These are phyloP conservation scores for Suhomyces sp. DNA, from an alignment of 805 yeast species.

Conservation along the genomic window DNA sequence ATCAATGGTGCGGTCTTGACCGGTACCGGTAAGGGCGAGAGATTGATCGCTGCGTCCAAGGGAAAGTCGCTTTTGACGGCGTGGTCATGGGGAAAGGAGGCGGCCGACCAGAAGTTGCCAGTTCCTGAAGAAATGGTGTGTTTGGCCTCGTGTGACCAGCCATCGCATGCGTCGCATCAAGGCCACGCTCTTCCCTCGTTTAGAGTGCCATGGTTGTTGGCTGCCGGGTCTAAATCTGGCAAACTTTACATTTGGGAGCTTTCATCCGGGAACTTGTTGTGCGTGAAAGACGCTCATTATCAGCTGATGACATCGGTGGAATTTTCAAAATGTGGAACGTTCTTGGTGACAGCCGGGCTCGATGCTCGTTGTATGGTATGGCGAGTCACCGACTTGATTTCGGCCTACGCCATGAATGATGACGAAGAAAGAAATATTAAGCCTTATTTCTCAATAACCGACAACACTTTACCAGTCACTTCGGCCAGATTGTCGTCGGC, in stretches of 20 bases:
- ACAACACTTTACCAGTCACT: conserved; percentile 56
- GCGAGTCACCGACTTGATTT: conserved; percentile 61
- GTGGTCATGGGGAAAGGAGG: conserved; percentile 67
- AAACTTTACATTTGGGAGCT: conserved; percentile 83
- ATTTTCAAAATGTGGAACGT: conserved; percentile 59
- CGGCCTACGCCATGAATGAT: conserved; percentile 21
- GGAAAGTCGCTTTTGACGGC: conserved; percentile 73
- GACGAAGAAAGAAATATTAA: conserved; percentile 37
- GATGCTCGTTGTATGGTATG: conserved; percentile 81
- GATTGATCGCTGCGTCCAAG: conserved; percentile 62
- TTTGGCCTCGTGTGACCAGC: conserved; percentile 44
- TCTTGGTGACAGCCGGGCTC: conserved; percentile 69
- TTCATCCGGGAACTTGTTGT: conserved; percentile 66
- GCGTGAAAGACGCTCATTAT: conserved; percentile 80
- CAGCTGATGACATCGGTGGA: conserved; percentile 63
- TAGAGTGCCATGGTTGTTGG: conserved; percentile 61
- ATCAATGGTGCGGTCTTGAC: conserved; percentile 46
- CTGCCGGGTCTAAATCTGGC: conserved; percentile 76
- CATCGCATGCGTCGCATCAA: conserved; percentile 16
- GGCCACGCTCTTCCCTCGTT: conserved; percentile 34
- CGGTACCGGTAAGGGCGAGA: conserved; percentile 46
- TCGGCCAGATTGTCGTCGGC: conserved; percentile 44
- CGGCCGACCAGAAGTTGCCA: conserved; percentile 76
- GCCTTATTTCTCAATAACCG: conserved; percentile 59
- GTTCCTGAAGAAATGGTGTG: conserved; percentile 75